Base-by-base conservation (phyloP, 768 basidiomycete genomes). In the Arthromyces matolae region DNA sequence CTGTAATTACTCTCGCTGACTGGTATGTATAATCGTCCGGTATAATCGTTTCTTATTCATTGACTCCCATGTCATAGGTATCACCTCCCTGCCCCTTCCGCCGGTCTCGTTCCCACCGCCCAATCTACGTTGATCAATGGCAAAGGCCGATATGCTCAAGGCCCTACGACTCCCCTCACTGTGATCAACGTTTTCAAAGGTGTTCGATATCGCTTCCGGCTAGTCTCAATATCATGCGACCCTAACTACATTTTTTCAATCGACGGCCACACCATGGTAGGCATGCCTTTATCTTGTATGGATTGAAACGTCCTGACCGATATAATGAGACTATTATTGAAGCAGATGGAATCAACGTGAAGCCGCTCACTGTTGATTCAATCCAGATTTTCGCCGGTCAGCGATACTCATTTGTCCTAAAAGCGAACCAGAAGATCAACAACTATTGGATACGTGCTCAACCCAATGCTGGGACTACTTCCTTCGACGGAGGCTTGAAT, bases 381-480 rank as follows among this genome's bases (percentile, higher is more conserved):
- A 58, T 79, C 7, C 61, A 65, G 32, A 65, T 75, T 23, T 67
- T 67, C 42, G 62, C 67, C 32, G 73, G 71, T 7, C 76, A 76
- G 51, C 69, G 75, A 16, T 74, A 75, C 42, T 76, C 72, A 2
- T 66, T 77, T 50, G 58, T 76, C 18, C 52, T 75, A 6, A 57
- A 64, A 18, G 66, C 76, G 5, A 64, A 70, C 49, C 63, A 70
- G 33, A 54, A 57, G 2, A 40, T 69, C 23, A 55, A 38, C 35
- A 76, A 77, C 59, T 78, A 78, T 52, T 78, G 74, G 73, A 64
- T 73, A 36, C 63, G 70, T 7, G 66, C 68, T 0, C 53, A 65
- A 8, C 69, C 71, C 7, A 69, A 67, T 32, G 2, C 45, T 1
- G 63, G 64, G 27, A 51, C 4, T 4, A 34, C 39, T 0, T 56